Evolutionary conservation across 139 green algal species (phyloP).

Genomic region (Picochlorum sp.): DNA sequence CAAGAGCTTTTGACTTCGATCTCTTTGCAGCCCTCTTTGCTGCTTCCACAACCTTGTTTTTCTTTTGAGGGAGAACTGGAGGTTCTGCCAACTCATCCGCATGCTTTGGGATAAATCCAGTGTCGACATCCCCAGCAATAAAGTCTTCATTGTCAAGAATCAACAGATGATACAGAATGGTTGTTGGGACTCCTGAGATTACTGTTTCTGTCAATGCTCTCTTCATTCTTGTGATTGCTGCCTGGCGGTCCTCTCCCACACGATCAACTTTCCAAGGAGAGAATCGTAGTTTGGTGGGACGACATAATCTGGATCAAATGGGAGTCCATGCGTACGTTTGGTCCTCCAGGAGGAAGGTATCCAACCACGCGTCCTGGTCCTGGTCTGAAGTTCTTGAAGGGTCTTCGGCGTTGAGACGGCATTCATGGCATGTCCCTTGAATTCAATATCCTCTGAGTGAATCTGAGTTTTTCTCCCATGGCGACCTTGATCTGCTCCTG

Average conservation of each 20-base stretch:
- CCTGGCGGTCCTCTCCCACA: conserved; percentile 71
- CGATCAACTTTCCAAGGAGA: conserved; percentile 95
- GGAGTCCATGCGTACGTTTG: conserved; percentile 91
- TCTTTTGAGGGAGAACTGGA: conserved; percentile 27
- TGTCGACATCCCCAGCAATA: conserved; percentile 46
- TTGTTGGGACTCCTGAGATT: conserved; percentile 77
- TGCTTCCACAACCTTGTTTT: conserved; percentile 11
- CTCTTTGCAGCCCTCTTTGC: conserved; percentile 17
- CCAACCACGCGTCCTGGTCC: conserved; percentile 65
- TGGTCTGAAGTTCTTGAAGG: conserved; percentile 84
- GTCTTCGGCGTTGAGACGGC: conserved; percentile 90
- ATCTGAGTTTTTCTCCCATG: conserved; percentile 61
- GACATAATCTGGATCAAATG: conserved; percentile 90
- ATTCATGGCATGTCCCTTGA: conserved; percentile 92
- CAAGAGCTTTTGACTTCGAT: conserved; percentile 2
- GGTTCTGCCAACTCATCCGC: conserved; percentile 51
- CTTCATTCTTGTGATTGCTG: conserved; percentile 77
- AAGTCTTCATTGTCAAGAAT: conserved; percentile 70
- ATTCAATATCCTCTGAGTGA: conserved; percentile 78
- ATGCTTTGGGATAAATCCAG: conserved; percentile 84
- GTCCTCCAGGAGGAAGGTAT: conserved; percentile 85
- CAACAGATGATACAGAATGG: conserved; percentile 78
- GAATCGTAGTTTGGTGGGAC: conserved; percentile 96
- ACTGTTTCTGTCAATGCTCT: conserved; percentile 64
- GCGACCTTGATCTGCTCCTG: conserved; percentile 87